Evolutionary conservation across 352 stramenopile genomes (phyloP), one percentile per base, ranked within the genome.

Genomic region (Blastocystis sp.): DNA sequence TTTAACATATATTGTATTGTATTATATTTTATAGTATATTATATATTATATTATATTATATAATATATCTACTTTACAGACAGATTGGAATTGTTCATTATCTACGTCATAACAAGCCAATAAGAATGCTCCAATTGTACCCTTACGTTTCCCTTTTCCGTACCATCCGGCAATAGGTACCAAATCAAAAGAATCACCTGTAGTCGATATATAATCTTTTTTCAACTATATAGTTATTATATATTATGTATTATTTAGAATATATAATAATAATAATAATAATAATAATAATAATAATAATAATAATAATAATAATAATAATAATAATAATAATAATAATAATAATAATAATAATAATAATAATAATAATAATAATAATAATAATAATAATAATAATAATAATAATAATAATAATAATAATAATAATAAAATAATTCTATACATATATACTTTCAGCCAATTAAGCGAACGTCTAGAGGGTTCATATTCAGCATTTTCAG

Each of bases 151-250:
- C 36, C 88, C 79, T 55, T 73, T 77, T 2, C 92, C 92, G 54
- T 93, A 77, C 72, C 94, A 98, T 6, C 86, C 91, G n/a, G 89
- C 92, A 39, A 99, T 84, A 1, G 88, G 87, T 24, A 99, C 91
- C 18, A 99, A 72, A 69, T 99, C 92, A 0, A 94, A 80, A 6
- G 86, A 95, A 70, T 99, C 91, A 4, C 43, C 64, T 5, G 72
- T 30, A 25, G 85, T 88, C 35, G 95, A 86, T 0, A 98, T 69
- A 58, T 98, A 98, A 72, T 99, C 92, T 69, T 98, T 98, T 73
- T 98, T 99, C 4, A 99, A 77, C 69, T 56, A 67, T 24, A 21
- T 43, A 1, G 28, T n/a, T n/a, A n/a, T n/a, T n/a, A n/a, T n/a
- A n/a, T n/a, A n/a, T n/a, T n/a, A n/a, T n/a, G n/a, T n/a, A n/a